Evolutionary conservation across 768 basidiomycete species (phyloP), one percentile per base, ranked within the genome.

Genomic region (Serendipita vermifera): DNA sequence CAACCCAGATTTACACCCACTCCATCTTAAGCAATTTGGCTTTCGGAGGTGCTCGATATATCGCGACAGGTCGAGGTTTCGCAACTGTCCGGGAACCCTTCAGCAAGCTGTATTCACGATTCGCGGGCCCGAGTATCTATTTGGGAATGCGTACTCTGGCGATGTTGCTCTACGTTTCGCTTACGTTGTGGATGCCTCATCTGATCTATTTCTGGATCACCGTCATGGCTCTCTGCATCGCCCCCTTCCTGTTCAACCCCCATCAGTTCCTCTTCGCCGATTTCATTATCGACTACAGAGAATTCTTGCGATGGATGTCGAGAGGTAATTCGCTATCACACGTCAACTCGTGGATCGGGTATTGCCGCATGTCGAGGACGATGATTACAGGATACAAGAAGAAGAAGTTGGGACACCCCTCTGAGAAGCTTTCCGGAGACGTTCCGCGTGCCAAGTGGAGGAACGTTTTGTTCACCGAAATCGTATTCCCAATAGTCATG

Each of bases 351-450:
- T 99, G 96, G 96, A 94, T 98, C 62, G 94, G 96, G 0, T 99
- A 98, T 70, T 99, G 96, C 68, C 88, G 96, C 55, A 75, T 99
- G 41, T 91, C 91, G n/a, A 77, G 96, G 54, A 99, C 96, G 15
- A 86, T 90, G 80, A 94, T 99, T 66, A 99, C 96, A 15, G 96
- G 96, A n/a, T 99, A 92, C 81, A 98, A 98, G 79, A 89, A 87
- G 75, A 97, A 98, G 77, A 81, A 82, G 62, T 81, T 99, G 4
- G 96, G 96, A 20, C 86, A 91, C 65, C 96, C 96, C 1, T 97
- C 93, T 0, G 94, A 98, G 70, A 98, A 96, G 70, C 77, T 98
- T 26, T 93, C 93, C 3, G 83, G 85, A 32, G 96, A 98, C 66
- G 85, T 91, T 33, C 94, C 96, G 17, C 82, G 94, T 41, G 96